Percentiles rank a stretch among this genome's conserved stretches.
phyloP scores from a whole-genome alignment of 257 asterid genomes.

The Solanum pennellii region DNA sequence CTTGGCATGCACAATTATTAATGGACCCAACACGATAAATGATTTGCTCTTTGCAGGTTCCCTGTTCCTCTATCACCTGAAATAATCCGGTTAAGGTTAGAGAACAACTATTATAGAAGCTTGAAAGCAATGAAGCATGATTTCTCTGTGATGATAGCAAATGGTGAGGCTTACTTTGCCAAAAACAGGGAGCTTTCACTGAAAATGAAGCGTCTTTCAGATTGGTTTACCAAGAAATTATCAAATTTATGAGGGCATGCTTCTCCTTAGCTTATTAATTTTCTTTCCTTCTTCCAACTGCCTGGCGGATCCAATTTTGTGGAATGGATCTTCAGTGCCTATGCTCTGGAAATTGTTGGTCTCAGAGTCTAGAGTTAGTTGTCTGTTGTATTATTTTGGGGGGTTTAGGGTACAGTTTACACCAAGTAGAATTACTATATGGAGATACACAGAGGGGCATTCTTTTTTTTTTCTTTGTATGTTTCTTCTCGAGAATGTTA shows the following conservation, averaged over 20 bases:
- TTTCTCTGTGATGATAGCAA: conserved; percentile 43
- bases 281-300: neutral
- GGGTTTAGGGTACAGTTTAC: neutral
- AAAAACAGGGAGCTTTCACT: conserved; percentile 32
- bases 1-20: neutral
- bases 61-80: conserved; percentile 75
- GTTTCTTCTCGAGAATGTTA: neutral
- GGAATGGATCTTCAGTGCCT: neutral
- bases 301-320: conserved; percentile 13
- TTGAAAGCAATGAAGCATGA: conserved; percentile 57
- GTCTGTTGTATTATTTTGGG: neutral
- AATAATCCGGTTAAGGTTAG: conserved; percentile 56
- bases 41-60: conserved; percentile 44
- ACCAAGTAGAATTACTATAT: neutral
- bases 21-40: neutral
- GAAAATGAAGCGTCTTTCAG: conserved; percentile 48
- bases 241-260: conserved; percentile 19
- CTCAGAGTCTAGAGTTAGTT: neutral
- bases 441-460: neutral
- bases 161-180: conserved; percentile 47
- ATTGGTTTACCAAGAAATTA: conserved; percentile 29
- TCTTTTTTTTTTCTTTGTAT: neutral
- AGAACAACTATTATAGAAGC: conserved; percentile 56
- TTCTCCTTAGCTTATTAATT: neutral
- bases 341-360: neutral